Evolutionary conservation across 2,329 filamentous ascomycete species (phyloP), one percentile per base, ranked within the genome.

Genomic region (Fusarium praegraminearum): DNA sequence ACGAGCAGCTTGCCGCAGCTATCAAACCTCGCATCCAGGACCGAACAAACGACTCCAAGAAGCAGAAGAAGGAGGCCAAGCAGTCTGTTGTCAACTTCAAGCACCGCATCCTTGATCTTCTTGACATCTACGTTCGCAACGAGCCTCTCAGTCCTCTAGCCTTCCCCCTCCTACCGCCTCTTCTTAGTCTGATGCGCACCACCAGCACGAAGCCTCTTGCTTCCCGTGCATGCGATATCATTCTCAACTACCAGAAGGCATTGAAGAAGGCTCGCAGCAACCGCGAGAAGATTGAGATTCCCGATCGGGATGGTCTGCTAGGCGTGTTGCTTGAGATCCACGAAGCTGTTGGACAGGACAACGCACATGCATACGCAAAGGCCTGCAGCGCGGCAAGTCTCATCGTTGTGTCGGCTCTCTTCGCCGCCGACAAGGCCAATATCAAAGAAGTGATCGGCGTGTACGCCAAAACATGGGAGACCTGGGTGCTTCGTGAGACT

Each of bases 41-140:
- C 20, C 83, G 83, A 18, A 82, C 83, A 3, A 55, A 65, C 13
- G 90, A 86, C 77, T 91, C 91, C 76, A 96, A 94, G 82, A 92
- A 94, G 80, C 90, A 96, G 76, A 91, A 92, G 74, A 93, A 93
- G 76, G 91, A 95, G 64, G 94, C 95, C 57, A 96, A 93, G 77
- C 92, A 95, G 72, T 93, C 90, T 22, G 93, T 98, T 76, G 83
- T 97, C 75, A 94, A 95, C 80, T 97, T 99, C 86, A 99, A 99
- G 83, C 93, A 93, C 79, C 92, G 94, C 43, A 91, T 98, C 8
- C 87, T 98, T 7, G 96, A 98, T 76, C 86, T 98, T 2, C 85
- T 98, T 13, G 89, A 91, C 64, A 91, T 96, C 68, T 98, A 93
- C 79, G 85, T 96, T 69, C 94, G 92, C 78, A 91, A 91, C 72